phyloP scores from a whole-genome alignment of 2,329 filamentous ascomycete species.

The Nigrospora oryzae region DNA sequence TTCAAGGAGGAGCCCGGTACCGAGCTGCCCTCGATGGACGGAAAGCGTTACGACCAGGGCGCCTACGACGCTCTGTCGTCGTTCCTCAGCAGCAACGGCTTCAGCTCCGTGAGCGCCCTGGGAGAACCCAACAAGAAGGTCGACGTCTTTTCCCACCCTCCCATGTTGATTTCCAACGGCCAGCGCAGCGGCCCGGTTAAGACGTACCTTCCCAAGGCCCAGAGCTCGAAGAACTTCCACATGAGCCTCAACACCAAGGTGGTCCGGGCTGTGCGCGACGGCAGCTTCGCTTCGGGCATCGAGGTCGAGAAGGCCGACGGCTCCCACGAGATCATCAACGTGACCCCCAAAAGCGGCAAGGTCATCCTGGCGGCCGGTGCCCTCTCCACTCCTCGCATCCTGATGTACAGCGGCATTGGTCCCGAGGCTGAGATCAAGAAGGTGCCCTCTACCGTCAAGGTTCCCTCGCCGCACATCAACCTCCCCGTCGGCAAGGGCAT shows the following conservation, averaged over 20 bases:
- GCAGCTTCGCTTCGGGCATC: constrained; percentile 41
- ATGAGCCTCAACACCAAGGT: constrained; percentile 11
- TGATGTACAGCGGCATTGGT: constrained; percentile 49
- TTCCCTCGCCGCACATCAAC: constrained; percentile 26
- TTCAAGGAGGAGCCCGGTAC: constrained; percentile 18
- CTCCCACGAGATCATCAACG: constrained; percentile 39
- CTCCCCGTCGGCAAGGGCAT: constrained; percentile 29
- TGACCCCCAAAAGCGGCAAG: constrained; percentile 40
- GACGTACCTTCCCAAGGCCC: constrained; percentile 9
- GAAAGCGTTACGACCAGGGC: constrained; percentile 10
- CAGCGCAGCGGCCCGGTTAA: constrained; percentile 9
- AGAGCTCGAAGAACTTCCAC: constrained; percentile 8
- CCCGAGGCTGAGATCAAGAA: constrained; percentile 35
- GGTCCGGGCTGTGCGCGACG: constrained; percentile 16
- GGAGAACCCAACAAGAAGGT: constrained; percentile 9
- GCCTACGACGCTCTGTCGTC: constrained; percentile 8
- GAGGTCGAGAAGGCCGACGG: constrained; percentile 40
- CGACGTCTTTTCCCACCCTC: constrained; percentile 31
- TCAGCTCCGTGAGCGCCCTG: constrained; percentile 5
- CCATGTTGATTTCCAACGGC: constrained; percentile 33
- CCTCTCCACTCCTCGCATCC: constrained; percentile 47
- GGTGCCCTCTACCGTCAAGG: constrained; percentile 18
- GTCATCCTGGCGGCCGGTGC: constrained; percentile 47
- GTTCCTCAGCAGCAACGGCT: constrained; percentile 8
- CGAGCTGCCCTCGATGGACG: constrained; percentile 14